These are phyloP conservation scores for Platanthera guangdongensis DNA, from an alignment of 106 monocot species.

Conservation along the genomic window DNA sequence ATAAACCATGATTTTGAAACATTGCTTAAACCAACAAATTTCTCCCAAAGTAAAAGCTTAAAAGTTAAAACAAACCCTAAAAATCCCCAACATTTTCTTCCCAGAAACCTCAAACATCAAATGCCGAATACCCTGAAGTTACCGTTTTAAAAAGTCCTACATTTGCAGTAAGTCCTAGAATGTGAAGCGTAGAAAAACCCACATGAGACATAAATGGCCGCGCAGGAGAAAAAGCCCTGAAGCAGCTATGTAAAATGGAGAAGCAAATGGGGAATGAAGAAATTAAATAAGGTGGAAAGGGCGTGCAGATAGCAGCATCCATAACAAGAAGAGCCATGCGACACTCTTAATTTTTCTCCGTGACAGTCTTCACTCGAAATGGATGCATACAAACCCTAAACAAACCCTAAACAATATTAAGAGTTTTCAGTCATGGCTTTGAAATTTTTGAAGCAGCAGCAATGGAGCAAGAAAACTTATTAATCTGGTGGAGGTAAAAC, in stretches of 20 bases:
- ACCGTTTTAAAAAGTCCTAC: neutral
- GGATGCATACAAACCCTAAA: neutral
- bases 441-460: neutral
- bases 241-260: neutral
- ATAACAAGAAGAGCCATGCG: neutral
- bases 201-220: neutral
- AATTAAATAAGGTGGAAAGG: neutral
- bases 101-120: constrained; percentile 1
- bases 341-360: neutral
- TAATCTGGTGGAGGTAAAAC: neutral
- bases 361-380: neutral
- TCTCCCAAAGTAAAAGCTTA: neutral
- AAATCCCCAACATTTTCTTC: neutral
- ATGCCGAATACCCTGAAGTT: neutral
- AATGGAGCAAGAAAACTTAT: neutral
- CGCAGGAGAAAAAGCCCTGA: neutral
- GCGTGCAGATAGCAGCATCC: neutral
- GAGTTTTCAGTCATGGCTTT: neutral
- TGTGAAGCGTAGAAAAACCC: neutral
- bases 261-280: neutral
- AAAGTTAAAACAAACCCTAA: neutral
- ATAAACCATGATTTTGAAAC: too few species aligned
- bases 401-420: neutral
- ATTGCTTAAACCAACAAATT: neutral
- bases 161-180: neutral